Evolutionary conservation across 352 stramenopile species (phyloP).

Genomic region (Phytophthora macrochlamydospora): DNA sequence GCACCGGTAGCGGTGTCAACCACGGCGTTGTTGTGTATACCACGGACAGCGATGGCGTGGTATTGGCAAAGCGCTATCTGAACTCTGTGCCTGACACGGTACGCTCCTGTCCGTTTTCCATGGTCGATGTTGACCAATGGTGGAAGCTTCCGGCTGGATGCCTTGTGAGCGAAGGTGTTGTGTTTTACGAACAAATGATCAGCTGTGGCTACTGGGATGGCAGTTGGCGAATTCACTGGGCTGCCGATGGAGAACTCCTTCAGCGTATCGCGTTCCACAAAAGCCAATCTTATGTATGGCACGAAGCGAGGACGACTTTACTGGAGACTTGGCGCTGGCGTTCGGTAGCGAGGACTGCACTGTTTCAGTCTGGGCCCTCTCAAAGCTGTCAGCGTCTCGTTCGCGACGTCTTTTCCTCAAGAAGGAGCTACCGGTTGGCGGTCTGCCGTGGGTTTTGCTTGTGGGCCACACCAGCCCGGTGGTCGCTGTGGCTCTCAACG

Average conservation of each 20-base stretch:
- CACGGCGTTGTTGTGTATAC: conserved; percentile 84
- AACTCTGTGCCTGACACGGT: conserved; percentile 71
- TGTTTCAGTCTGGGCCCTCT: conserved; percentile 86
- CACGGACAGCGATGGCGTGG: conserved; percentile 73
- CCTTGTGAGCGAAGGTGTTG: conserved; percentile 75
- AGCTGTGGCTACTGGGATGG: conserved; percentile 89
- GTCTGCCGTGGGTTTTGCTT: conserved; percentile 80
- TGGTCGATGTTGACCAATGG: conserved; percentile 87
- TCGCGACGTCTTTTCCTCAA: conserved; percentile 87
- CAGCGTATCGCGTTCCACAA: conserved; percentile 90
- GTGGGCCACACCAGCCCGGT: conserved; percentile 81
- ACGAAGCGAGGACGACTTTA: conserved; percentile 86
- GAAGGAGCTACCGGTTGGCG: conserved; percentile 81
- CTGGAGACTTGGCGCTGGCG: conserved; percentile 78
- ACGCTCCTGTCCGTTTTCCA: conserved; percentile 74
- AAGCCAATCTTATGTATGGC: conserved; percentile 88
- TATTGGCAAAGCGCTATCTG: conserved; percentile 80
- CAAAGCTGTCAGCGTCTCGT: conserved; percentile 76
- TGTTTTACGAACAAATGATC: conserved; percentile 92
- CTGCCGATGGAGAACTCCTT: conserved; percentile 80
- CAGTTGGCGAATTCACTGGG: conserved; percentile 89
- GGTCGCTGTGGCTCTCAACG: conserved; percentile 79
- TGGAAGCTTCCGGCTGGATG: conserved; percentile 82
- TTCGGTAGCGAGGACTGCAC: conserved; percentile 89
- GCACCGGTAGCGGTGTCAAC: conserved; percentile 51